phyloP scores from a whole-genome alignment of 257 asterid genomes.

The Capsicum chinense region DNA sequence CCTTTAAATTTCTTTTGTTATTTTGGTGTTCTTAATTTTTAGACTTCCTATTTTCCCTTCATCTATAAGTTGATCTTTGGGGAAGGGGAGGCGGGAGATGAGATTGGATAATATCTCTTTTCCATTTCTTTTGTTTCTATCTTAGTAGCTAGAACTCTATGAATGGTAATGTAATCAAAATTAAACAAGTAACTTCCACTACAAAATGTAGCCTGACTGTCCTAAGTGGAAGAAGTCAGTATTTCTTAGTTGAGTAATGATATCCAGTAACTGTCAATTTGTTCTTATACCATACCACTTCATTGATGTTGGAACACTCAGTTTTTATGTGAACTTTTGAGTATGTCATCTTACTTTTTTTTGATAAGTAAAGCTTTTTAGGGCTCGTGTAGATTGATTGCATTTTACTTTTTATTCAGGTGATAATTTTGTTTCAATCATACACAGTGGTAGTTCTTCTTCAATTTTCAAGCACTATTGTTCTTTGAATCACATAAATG shows the following conservation, averaged over 20 bases:
- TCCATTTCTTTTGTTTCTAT: not conserved
- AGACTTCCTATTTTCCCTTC: not conserved
- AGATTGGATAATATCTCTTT: not conserved
- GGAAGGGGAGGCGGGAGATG: too few species aligned
- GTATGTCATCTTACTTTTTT: not conserved
- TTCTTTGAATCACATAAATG: not conserved
- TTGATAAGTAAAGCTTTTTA: not conserved
- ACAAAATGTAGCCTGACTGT: not conserved
- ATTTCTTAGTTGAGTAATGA: slow-evolving; percentile 16
- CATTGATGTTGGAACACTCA: not conserved
- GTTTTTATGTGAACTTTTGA: not conserved
- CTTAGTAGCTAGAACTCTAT: not conserved
- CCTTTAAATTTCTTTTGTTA: not conserved
- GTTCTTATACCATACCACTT: not conserved
- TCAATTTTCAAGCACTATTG: not conserved
- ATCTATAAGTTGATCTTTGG: not conserved
- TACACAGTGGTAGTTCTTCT: not conserved
- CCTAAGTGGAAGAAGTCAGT: not conserved
- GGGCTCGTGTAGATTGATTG: not conserved
- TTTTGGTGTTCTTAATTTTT: not conserved
- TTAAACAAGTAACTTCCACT: slow-evolving; percentile 14
- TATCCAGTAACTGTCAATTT: not conserved
- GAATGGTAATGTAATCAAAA: not conserved
- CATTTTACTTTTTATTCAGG: not conserved
- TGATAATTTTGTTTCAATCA: not conserved